Evolutionary conservation across 2,329 filamentous ascomycete species (phyloP), one percentile per base, ranked within the genome.

Genomic region (Fusarium illudens): DNA sequence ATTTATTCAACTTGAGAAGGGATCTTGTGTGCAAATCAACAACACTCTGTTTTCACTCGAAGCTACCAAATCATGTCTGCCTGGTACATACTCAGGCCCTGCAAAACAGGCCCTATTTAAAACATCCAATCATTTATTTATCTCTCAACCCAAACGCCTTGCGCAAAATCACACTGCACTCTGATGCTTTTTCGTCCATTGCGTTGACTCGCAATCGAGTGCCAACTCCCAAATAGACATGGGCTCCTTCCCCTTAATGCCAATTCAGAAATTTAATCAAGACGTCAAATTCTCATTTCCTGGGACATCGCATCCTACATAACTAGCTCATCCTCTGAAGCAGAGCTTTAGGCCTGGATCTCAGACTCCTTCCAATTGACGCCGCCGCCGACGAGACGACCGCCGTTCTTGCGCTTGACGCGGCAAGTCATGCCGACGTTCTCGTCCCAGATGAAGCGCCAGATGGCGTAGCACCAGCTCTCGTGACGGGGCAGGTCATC

Each of bases 401-500:
- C 88, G 9, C 94, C 94, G 73, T 95, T 87, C 77, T 92, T 92
- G 71, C 96, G 85, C 89, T 99, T 99, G 34, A 99, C 94, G 59
- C 96, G 88, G 80, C 94, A 97, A 82, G 89, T 95, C 77, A 97
- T 87, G 25, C 95, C 94, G 46, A 98, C 93, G 72, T 92, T 89
- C 74, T 92, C 89, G 78, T 99, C 96, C 81, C 90, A 88, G 71
- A 99, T 92, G 81, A 99, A 99, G 62, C 95, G 93, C 93, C 93
- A 98, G 71, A 98, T 92, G 53, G 96, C 95, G 77, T 92, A 91
- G 10, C 90, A 86, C 96, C 96, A 99, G 84, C 93, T 97, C 76
- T 89, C 88, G 76, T 98, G 95, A 67, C 86, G 87, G 10, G 96
- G 96, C 71, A 99, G 82, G 62, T 92, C 91, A 68, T 91, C 89